phyloP scores from a whole-genome alignment of 805 yeast species.

The Teunomyces pallodes region DNA sequence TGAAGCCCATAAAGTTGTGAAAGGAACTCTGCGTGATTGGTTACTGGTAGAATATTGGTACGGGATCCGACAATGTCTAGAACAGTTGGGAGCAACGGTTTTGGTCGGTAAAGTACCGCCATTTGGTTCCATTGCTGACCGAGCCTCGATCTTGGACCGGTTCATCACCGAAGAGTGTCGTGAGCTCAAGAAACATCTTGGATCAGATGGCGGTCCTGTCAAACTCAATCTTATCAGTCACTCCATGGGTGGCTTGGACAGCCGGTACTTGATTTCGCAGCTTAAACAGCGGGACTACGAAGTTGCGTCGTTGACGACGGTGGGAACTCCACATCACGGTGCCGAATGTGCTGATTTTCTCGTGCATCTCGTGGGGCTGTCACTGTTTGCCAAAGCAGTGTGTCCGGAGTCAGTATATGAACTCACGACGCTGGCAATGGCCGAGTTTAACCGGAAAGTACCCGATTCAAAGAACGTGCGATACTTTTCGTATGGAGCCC shows the following conservation, averaged over 20 bases:
- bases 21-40: conserved; percentile 1
- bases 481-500: conserved; percentile 84
- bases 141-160: conserved; percentile 58
- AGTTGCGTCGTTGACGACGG: conserved; percentile 75
- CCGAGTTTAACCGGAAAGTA: conserved; percentile 51
- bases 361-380: conserved; percentile 27
- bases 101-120: conserved; percentile 79
- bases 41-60: conserved; percentile 71
- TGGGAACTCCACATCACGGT: conserved; percentile 88
- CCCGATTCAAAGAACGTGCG: conserved; percentile 58
- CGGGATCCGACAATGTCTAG: conserved; percentile 67
- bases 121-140: conserved; percentile 66
- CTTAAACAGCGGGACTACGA: conserved; percentile 48
- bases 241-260: conserved; percentile 93
- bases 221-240: conserved; percentile 79
- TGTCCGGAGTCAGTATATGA: conserved; percentile 51
- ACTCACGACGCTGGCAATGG: conserved; percentile 56
- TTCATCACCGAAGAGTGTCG: conserved; percentile 41
- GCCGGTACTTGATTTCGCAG: conserved; percentile 68
- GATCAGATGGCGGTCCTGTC: conserved; percentile 20
- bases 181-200: conserved; percentile 13
- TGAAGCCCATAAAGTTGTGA: conserved; percentile 10
- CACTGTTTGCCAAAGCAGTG: conserved; percentile 13
- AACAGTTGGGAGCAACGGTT: conserved; percentile 62
- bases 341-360: conserved; percentile 77